phyloP scores from a whole-genome alignment of 1,284 basidiomycete species.

The Ceratobasidium sp. region DNA sequence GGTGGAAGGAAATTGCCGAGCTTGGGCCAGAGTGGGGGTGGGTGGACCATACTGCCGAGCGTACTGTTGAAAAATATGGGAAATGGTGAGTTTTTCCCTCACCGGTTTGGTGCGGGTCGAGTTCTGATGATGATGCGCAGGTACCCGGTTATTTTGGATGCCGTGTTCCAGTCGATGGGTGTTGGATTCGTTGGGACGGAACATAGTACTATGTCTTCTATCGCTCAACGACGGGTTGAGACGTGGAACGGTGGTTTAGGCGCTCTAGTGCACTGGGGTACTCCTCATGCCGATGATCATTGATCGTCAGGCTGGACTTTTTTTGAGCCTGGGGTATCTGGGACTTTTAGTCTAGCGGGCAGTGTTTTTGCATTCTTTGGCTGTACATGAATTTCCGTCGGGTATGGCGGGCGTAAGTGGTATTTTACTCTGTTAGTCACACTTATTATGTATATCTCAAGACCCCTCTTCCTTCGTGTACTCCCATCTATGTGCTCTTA shows the following conservation, averaged over 20 bases:
- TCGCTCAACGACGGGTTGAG: constrained; percentile 73
- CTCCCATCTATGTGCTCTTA: no score
- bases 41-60: constrained; percentile 66
- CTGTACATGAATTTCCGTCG: no score
- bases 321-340: background rate
- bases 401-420: no score
- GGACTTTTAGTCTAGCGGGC: no score
- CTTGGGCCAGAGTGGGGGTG: constrained; percentile 67
- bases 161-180: constrained; percentile 73
- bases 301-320: background rate
- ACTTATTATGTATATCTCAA: no score
- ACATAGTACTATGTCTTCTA: constrained; percentile 73
- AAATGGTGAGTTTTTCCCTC: constrained; percentile 60
- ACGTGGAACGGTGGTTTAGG: constrained; percentile 72
- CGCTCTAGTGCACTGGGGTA: constrained; percentile 68
- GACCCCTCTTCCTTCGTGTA: no score
- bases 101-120: background rate
- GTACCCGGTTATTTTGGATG: constrained; percentile 74
- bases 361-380: no score
- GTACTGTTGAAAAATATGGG: constrained; percentile 67
- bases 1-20: constrained; percentile 72
- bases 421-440: no score
- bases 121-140: constrained; percentile 54
- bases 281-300: constrained; percentile 33
- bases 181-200: constrained; percentile 77